These are phyloP conservation scores for Solioccasus polychromus DNA, from an alignment of 768 basidiomycete species.

Conservation along the genomic window DNA sequence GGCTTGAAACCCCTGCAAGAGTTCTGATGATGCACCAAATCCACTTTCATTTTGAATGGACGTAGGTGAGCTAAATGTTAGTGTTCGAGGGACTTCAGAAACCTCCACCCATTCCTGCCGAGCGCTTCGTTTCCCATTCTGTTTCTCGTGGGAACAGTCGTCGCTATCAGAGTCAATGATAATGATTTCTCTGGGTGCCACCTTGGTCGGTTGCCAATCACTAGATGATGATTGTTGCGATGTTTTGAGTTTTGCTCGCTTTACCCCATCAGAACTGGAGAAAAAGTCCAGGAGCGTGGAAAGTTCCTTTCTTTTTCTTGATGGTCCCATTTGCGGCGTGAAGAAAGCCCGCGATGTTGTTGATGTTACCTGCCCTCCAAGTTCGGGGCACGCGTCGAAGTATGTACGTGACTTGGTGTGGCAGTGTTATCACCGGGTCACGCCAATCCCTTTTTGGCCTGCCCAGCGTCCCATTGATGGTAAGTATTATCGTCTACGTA, in stretches of 20 bases:
- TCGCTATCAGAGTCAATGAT: conserved; percentile 66
- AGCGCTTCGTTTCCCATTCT: background rate
- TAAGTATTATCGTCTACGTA: no score
- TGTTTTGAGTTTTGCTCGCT: conserved; percentile 17
- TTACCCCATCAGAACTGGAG: conserved; percentile 19
- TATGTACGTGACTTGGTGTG: no score
- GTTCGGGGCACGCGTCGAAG: no score
- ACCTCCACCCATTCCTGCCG: background rate
- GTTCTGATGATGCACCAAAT: conserved; percentile 27
- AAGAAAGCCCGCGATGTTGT: no score
- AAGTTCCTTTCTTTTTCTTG: conserved; percentile 35
- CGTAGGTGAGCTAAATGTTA: background rate
- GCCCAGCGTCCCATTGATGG: no score
- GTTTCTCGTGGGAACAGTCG: conserved; percentile 8
- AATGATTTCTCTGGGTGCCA: conserved; percentile 42
- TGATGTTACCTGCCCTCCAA: no score
- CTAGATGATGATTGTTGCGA: background rate
- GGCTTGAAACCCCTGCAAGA: conserved; percentile 22
- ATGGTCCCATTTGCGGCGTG: conserved; percentile 13
- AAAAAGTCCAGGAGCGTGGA: conserved; percentile 51
- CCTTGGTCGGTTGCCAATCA: background rate
- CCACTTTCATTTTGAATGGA: conserved; percentile 1
- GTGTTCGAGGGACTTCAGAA: background rate
- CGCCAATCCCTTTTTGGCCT: no score
- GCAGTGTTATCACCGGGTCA: no score